Evolutionary conservation across 1,284 basidiomycete species (phyloP).

Genomic region (Tilletia caries): DNA sequence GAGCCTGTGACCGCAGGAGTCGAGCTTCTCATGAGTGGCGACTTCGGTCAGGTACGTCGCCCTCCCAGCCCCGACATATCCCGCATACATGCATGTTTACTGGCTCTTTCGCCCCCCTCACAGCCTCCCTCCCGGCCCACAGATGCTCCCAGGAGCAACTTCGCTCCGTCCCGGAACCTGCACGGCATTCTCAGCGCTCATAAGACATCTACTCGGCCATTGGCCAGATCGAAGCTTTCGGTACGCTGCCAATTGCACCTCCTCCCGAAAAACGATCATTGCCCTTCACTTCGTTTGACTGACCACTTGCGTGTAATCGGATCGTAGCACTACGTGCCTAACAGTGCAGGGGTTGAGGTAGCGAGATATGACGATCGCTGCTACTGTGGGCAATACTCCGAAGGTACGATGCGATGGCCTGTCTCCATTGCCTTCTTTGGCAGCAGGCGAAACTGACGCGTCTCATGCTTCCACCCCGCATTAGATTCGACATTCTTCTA

Average conservation of each 20-base stretch:
- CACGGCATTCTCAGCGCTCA: constrained; percentile 27
- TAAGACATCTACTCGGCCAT: constrained; percentile 46
- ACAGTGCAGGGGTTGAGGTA: constrained; percentile 80
- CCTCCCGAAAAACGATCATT: background rate
- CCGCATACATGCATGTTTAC: background rate
- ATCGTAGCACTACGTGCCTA: constrained; percentile 67
- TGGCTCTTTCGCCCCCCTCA: background rate
- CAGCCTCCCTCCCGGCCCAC: constrained; percentile 23
- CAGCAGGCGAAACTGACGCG: too few species aligned
- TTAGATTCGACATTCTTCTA: constrained; percentile 55
- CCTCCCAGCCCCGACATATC: background rate
- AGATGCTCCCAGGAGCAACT: constrained; percentile 26
- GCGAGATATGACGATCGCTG: constrained; percentile 75
- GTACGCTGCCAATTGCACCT: too few species aligned
- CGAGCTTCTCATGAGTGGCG: constrained; percentile 71
- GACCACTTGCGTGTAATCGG: too few species aligned
- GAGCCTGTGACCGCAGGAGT: constrained; percentile 71
- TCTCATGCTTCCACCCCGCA: constrained; percentile 14
- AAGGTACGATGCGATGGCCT: constrained; percentile 40
- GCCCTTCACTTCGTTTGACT: background rate
- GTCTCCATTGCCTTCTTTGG: too few species aligned
- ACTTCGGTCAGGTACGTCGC: constrained; percentile 69
- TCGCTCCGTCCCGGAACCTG: constrained; percentile 26
- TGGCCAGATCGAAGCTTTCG: constrained; percentile 54
- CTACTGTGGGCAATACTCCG: constrained; percentile 88